Evolutionary conservation across 176 grass and related monocot species (phyloP).

Genomic region (Phoenix roebelenii): DNA sequence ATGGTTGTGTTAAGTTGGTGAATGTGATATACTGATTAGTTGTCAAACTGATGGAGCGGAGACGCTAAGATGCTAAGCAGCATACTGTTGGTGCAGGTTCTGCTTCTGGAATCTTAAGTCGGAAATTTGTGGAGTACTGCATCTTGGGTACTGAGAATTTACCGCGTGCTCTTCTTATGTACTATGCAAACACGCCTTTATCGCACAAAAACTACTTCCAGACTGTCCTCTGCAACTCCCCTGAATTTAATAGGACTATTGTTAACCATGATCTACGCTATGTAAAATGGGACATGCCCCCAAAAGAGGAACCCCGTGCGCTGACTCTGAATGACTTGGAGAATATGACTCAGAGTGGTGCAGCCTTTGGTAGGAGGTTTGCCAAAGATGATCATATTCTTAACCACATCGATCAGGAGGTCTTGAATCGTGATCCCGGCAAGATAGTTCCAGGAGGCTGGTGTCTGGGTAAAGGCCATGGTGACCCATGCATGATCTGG

Average conservation of each 20-base stretch:
- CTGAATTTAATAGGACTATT: constrained; percentile 59
- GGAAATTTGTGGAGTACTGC: constrained; percentile 66
- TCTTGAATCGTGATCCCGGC: constrained; percentile 29
- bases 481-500: constrained; percentile 47
- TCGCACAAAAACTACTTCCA: constrained; percentile 86
- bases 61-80: too few relatives aligned
- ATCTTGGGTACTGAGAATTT: constrained; percentile 67
- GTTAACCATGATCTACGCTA: constrained; percentile 76
- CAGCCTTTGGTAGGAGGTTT: constrained; percentile 51
- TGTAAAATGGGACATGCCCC: constrained; percentile 20
- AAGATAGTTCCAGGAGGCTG: constrained; percentile 65
- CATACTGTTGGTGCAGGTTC: constrained; percentile 35
- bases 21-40: too few relatives aligned
- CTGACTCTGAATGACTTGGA: constrained; percentile 38
- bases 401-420: constrained; percentile 54
- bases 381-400: constrained; percentile 49
- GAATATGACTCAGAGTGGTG: constrained; percentile 56
- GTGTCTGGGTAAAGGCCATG: constrained; percentile 60
- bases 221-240: constrained; percentile 83
- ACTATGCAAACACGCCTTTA: constrained; percentile 62
- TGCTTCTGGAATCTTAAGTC: constrained; percentile 71
- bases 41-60: too few relatives aligned
- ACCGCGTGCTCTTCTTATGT: constrained; percentile 82
- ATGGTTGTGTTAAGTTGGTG: too few relatives aligned
- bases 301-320: constrained; percentile 38